Conservation (phyloP, 108 stramenopile genomes). For the Nannochloropsis oceanica region DNA sequence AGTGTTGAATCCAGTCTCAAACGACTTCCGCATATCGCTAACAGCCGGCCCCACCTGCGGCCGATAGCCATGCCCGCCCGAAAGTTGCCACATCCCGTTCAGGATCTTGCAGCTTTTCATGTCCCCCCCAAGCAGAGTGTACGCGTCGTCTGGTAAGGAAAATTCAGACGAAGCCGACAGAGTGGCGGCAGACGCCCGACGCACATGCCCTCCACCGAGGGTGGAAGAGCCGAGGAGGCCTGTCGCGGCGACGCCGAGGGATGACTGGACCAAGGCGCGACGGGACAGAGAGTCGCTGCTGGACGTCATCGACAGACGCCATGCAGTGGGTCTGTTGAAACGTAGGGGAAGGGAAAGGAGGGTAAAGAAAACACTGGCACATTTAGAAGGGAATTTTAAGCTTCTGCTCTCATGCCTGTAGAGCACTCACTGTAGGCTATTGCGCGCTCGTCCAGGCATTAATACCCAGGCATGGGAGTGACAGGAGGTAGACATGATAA, state of each 20-base stretch:
- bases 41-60: slow-evolving; percentile 14
- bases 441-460: no score
- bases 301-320: no score
- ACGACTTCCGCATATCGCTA: slow-evolving; percentile 11
- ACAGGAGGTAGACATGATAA: no score
- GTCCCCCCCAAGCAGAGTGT: slow-evolving; percentile 1
- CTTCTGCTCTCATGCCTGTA: no score
- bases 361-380: no score
- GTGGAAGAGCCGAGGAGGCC: not conserved
- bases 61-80: slow-evolving; percentile 15
- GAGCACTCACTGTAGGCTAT: no score
- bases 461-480: no score
- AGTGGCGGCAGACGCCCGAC: not conserved
- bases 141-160: not conserved
- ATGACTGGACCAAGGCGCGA: not conserved
- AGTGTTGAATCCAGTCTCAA: slow-evolving; percentile 7
- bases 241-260: not conserved
- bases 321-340: no score
- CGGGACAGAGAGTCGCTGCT: not conserved
- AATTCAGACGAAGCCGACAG: not conserved
- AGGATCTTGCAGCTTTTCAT: slow-evolving; percentile 23
- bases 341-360: no score
- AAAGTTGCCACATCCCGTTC: slow-evolving; percentile 29
- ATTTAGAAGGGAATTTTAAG: no score
- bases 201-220: not conserved